These are phyloP conservation scores for Thinopyrum elongatum DNA, from an alignment of 176 grass and related monocot species.

Conservation along the genomic window DNA sequence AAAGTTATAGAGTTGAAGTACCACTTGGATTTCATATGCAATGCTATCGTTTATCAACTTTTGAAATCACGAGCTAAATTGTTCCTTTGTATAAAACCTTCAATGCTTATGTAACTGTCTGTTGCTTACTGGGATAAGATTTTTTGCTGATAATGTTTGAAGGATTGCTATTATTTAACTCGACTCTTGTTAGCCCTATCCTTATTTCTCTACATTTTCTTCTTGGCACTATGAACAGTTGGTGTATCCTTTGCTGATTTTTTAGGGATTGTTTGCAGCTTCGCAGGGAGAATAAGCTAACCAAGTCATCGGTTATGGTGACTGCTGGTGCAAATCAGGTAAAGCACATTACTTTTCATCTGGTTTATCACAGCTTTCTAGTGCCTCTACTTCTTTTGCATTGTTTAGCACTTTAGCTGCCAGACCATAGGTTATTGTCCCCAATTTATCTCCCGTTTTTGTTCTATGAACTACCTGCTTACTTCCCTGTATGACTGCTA, in stretches of 20 bases:
- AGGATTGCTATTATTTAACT: background rate
- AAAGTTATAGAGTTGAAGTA: background rate
- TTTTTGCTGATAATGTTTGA: background rate
- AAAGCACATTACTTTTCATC: slow-evolving; percentile 6
- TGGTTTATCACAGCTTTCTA: background rate
- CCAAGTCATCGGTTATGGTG: slow-evolving; percentile 90
- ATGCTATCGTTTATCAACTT: background rate
- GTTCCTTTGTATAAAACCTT: background rate
- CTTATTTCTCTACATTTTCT: background rate
- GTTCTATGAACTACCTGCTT: background rate
- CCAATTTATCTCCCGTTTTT: background rate
- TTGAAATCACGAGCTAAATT: background rate
- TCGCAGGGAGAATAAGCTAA: slow-evolving; percentile 77
- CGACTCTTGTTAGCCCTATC: background rate
- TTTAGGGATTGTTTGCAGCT: slow-evolving; percentile 50
- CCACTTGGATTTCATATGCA: background rate
- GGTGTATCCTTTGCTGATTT: slow-evolving; percentile 19
- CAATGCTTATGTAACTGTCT: background rate
- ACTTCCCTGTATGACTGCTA: slow-evolving; percentile 1
- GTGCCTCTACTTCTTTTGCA: background rate
- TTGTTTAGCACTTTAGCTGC: background rate
- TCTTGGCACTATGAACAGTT: background rate
- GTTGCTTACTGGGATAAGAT: background rate
- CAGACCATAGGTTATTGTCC: background rate
- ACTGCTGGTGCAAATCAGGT: slow-evolving; percentile 99